Base-by-base conservation (phyloP, 208 protist species). In the Crithidia fasciculata region DNA sequence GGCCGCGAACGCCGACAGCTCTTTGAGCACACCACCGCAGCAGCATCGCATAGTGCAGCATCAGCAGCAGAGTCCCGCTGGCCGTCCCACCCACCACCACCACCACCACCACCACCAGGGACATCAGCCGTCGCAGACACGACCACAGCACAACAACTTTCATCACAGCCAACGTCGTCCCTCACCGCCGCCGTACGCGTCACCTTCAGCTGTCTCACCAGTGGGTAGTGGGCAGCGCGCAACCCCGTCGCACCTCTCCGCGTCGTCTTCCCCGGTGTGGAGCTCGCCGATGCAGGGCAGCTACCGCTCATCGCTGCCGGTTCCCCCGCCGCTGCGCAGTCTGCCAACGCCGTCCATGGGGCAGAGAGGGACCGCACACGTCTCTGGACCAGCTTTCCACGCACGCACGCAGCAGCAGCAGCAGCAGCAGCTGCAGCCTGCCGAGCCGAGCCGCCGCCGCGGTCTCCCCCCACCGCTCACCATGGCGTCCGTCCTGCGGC, bases 301-400 rank as follows among this genome's bases (percentile, higher is more conserved):
- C 37, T 72, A 72, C 19, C 74, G 66, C n/a, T 78, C 74, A 19
- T 59, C 65, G 5, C 45, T 78, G 10, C 74, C 65, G 4, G 50
- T 63, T 12, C 74, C 74, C 5, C 74, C 74, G 13, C 66, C 74
- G 74, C 58, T 78, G 52, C 66, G 74, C 57, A 78, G 58, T 16
- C 52, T 72, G 44, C 19, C 43, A 3, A 49, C 50, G 12, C 37
- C 62, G 7, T n/a, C 62, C 0, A 56, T 53, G 3, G n/a, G 36
- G 3, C 55, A 49, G 12, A 63, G 49, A 13, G 44, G 18, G 49
- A 59, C 37, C 16, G 15, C 12, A 5, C 28, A 28, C 28, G 28
- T 28, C 28, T 28, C 28, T 28, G 28, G 28, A 28, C 28, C 28
- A 28, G 4, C 57, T 19, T 61, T n/a, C 6, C 58, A 63, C 28